These are phyloP conservation scores for Tetrapisispora phaffii DNA, from an alignment of 805 yeast genomes.

Conservation along the genomic window DNA sequence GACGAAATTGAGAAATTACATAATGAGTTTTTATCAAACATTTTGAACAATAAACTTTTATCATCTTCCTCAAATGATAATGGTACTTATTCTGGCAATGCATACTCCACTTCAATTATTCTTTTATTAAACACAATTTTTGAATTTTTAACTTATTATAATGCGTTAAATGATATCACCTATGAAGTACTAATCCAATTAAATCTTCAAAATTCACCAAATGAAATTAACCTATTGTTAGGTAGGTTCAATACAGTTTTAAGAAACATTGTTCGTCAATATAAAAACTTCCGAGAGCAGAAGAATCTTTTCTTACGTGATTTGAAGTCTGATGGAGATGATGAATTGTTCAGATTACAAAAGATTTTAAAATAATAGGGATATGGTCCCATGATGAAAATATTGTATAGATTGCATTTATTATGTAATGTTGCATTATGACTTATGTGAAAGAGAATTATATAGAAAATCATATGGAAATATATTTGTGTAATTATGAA, in stretches of 20 bases:
- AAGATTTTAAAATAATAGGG: constrained; percentile 19
- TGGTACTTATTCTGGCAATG: constrained; percentile 32
- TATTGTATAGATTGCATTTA: neutral
- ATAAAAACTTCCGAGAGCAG: constrained; percentile 36
- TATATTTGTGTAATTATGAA: neutral
- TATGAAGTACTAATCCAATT: constrained; percentile 29
- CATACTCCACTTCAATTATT: constrained; percentile 36
- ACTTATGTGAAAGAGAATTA: no score
- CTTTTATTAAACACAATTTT: constrained; percentile 29
- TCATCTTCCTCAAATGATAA: constrained; percentile 12
- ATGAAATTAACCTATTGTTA: constrained; percentile 19
- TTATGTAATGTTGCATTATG: no score
- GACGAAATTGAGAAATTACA: constrained; percentile 40
- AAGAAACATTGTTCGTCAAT: constrained; percentile 34
- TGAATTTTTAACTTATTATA: constrained; percentile 32
- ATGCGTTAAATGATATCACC: constrained; percentile 31
- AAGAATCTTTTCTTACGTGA: constrained; percentile 40
- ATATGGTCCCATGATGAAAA: neutral
- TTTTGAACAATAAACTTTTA: constrained; percentile 19
- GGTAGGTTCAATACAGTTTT: constrained; percentile 32
- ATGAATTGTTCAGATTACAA: constrained; percentile 42
- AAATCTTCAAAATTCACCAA: constrained; percentile 17
- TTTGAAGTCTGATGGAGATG: constrained; percentile 41
- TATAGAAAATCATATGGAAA: no score
- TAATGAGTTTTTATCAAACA: constrained; percentile 23